phyloP scores from a whole-genome alignment of 2,329 filamentous ascomycete genomes.

The Ophiognomonia clavigignenti-juglandacearum region DNA sequence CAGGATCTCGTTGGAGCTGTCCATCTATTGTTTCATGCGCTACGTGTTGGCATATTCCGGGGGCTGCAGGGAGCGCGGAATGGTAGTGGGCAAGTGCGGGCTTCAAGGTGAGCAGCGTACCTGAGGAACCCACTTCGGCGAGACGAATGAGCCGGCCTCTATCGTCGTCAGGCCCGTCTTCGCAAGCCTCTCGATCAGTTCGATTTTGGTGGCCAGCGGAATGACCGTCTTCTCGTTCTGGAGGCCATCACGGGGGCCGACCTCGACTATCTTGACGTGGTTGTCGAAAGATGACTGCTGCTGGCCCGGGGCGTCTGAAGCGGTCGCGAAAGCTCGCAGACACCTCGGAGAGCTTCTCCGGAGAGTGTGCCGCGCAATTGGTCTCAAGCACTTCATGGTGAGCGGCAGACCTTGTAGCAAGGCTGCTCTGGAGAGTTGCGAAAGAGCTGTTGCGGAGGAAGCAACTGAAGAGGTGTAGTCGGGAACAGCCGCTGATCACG shows the following conservation, averaged over 20 bases:
- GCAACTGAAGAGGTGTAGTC: too few species aligned
- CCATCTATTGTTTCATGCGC: too few species aligned
- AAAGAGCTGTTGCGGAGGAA: too few species aligned
- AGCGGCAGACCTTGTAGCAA: slow-evolving; percentile 8
- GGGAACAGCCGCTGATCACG: too few species aligned
- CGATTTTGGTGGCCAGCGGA: slow-evolving; percentile 67
- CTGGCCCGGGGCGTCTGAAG: slow-evolving; percentile 22
- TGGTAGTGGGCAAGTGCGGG: too few species aligned
- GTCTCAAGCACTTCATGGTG: slow-evolving; percentile 12
- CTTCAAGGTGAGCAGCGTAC: slow-evolving; percentile 31
- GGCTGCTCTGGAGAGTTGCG: slow-evolving; percentile 1
- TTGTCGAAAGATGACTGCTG: slow-evolving; percentile 30
- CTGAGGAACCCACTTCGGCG: slow-evolving; percentile 82
- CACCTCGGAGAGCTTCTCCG: slow-evolving; percentile 5
- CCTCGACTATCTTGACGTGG: slow-evolving; percentile 67
- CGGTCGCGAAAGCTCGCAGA: slow-evolving; percentile 36
- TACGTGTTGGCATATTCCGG: too few species aligned
- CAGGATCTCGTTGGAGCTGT: slow-evolving; percentile 70
- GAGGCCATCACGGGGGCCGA: slow-evolving; percentile 79
- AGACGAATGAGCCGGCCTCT: slow-evolving; percentile 78
- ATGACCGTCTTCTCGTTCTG: slow-evolving; percentile 78
- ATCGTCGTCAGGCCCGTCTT: slow-evolving; percentile 67
- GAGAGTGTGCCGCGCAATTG: slow-evolving; percentile 2
- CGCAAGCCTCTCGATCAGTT: slow-evolving; percentile 66
- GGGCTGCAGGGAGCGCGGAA: too few species aligned